phyloP scores from a whole-genome alignment of 1,139 yeast species.

The Candida tetrigidarum region DNA sequence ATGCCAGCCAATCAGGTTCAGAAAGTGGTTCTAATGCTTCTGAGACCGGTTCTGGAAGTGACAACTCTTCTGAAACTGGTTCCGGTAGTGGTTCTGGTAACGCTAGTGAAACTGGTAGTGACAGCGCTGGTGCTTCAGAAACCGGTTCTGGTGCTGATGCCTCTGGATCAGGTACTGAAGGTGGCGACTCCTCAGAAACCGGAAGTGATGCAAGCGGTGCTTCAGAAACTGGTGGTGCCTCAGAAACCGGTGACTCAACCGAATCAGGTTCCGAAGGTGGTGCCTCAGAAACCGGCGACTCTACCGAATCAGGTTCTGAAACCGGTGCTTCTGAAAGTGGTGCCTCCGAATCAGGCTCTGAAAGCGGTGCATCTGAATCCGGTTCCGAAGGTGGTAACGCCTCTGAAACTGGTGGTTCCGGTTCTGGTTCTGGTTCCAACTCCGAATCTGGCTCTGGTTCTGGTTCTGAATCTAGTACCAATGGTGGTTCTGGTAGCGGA shows the following conservation, averaged over 20 bases:
- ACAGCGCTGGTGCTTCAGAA: constrained; percentile 2
- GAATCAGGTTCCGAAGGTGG: not conserved
- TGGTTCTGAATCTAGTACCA: constrained; percentile 2
- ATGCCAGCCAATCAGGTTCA: constrained; percentile 9
- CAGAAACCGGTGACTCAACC: constrained; percentile 3
- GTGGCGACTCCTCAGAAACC: not conserved
- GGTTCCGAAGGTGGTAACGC: not conserved
- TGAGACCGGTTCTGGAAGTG: not conserved
- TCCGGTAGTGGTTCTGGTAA: constrained; percentile 7
- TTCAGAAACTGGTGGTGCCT: not conserved
- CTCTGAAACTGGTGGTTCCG: not conserved
- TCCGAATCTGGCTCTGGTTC: constrained; percentile 11
- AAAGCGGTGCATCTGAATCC: not conserved
- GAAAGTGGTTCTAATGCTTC: constrained; percentile 2
- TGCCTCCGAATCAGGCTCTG: not conserved
- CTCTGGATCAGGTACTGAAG: constrained; percentile 3
- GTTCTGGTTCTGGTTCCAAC: constrained; percentile 6
- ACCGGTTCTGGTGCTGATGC: constrained; percentile 4
- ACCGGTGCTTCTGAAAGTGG: not conserved
- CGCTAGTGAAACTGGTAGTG: constrained; percentile 6
- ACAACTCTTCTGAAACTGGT: constrained; percentile 9
- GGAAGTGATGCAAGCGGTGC: constrained; percentile 5
- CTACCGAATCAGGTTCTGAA: not conserved
- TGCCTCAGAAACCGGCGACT: not conserved
- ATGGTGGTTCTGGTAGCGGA: not conserved